Evolutionary conservation across 2,329 filamentous ascomycete genomes (phyloP), one percentile per base, ranked within the genome.

Genomic region (Fusarium irregulare): DNA sequence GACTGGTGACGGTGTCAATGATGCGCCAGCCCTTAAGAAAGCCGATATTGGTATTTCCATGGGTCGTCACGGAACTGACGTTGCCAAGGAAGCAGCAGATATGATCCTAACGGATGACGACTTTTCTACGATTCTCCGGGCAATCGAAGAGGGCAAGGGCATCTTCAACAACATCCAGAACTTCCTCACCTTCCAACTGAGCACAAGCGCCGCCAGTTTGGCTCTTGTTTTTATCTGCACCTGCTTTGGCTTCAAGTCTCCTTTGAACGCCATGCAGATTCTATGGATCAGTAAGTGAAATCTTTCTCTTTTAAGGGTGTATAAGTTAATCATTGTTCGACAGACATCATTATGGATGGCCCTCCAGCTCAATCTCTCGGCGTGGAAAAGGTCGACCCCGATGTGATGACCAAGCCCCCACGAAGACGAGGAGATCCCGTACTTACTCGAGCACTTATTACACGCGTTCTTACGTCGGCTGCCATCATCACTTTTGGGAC

Each of bases 141-240:
- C 96, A 30, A 99, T 99, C 67, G 96, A 99, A 80, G 96, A 99
- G 83, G 97, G 96, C 81, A 99, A 99, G 81, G 96, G 94, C 58
- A 99, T 99, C 73, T 99, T 99, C 82, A 97, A 96, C 87, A 99
- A 99, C 80, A 98, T 99, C 72, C 96, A 99, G 78, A 99, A 99
- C 80, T 99, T 99, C 82, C 87, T 99, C 69, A 98, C 96, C 0
- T 99, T 99, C 82, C 97, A 99, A 83, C 88, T 99, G 61, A 98
- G 94, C 80, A 99, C 96, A 49, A 98, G 94, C 78, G 96, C 97
- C 21, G 96, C 97, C 57, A 94, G 96, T 66, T 84, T 99, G 72
- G 93, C 92, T 61, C 86, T 99, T 56, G 96, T 99, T 20, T 89
- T 99, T 72, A 81, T 99, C 76, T 98, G 94, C 84, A 98, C 94